These are phyloP conservation scores for Solidago caesia DNA, from an alignment of 129 eudicot genomes.

Conservation along the genomic window DNA sequence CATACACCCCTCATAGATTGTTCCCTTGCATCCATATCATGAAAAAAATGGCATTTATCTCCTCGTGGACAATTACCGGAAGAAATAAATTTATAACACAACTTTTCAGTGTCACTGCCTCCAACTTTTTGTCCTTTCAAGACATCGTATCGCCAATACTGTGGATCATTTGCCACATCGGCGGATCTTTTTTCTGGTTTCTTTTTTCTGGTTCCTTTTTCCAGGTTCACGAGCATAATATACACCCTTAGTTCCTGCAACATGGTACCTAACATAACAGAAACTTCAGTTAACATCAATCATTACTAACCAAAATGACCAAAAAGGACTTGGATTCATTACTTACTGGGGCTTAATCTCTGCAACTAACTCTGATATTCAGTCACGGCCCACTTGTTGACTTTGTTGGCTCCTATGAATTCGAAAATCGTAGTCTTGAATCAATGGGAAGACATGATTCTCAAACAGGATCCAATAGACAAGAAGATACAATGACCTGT, in stretches of 20 bases:
- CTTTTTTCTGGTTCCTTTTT: not conserved
- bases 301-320: not conserved
- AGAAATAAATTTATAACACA: constrained; percentile 80
- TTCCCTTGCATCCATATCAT: constrained; percentile 85
- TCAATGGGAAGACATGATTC: too few species aligned
- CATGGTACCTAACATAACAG: constrained; percentile 62
- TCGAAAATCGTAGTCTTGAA: too few species aligned
- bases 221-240: constrained; percentile 87
- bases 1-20: constrained; percentile 93
- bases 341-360: constrained; percentile 92
- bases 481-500: too few species aligned
- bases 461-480: too few species aligned
- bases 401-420: too few species aligned
- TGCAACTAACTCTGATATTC: constrained; percentile 72
- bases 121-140: constrained; percentile 80
- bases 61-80: constrained; percentile 91
- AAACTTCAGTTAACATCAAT: constrained; percentile 16
- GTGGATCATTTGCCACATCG: constrained; percentile 55
- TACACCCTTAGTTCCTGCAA: constrained; percentile 73
- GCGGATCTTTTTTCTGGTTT: too few species aligned
- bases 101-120: constrained; percentile 54
- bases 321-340: constrained; percentile 14
- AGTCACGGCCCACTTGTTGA: too few species aligned
- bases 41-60: constrained; percentile 76
- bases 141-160: constrained; percentile 97